Evolutionary conservation across 768 basidiomycete genomes (phyloP).

Genomic region (Phylloporus arenicola): DNA sequence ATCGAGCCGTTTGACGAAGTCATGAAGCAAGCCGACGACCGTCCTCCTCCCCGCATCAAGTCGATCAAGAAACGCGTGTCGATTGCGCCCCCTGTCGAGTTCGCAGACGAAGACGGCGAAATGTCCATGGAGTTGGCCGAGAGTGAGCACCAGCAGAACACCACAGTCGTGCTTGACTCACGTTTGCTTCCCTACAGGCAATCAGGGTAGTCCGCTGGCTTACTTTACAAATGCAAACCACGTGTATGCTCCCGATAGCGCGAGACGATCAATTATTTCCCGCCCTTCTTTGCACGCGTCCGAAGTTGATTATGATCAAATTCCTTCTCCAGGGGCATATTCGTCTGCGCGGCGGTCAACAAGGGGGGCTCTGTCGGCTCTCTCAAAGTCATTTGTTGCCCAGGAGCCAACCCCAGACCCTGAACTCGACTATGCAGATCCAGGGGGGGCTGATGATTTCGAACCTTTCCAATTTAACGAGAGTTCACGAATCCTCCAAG

Average conservation of each 20-base stretch:
- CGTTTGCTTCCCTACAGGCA: slow-evolving; percentile 14
- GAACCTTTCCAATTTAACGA: slow-evolving; percentile 19
- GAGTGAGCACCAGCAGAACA: slow-evolving; percentile 40
- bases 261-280: slow-evolving; percentile 34
- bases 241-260: slow-evolving; percentile 35
- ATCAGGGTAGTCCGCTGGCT: slow-evolving; percentile 28
- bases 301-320: slow-evolving; percentile 54
- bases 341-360: slow-evolving; percentile 27
- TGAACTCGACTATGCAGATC: slow-evolving; percentile 20
- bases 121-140: slow-evolving; percentile 76
- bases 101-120: slow-evolving; percentile 55
- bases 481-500: slow-evolving; percentile 42
- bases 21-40: slow-evolving; percentile 61
- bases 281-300: slow-evolving; percentile 49
- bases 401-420: slow-evolving; percentile 20
- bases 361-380: slow-evolving; percentile 32
- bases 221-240: slow-evolving; percentile 34
- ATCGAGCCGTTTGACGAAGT: slow-evolving; percentile 79
- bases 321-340: slow-evolving; percentile 52
- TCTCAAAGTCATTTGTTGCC: slow-evolving; percentile 26
- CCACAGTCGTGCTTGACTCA: slow-evolving; percentile 2
- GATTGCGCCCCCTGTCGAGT: slow-evolving; percentile 29
- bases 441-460: slow-evolving; percentile 25
- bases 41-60: slow-evolving; percentile 56
- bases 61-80: slow-evolving; percentile 46